Evolutionary conservation across 2,329 filamentous ascomycete species (phyloP).

Genomic region (Colletotrichum navitas): DNA sequence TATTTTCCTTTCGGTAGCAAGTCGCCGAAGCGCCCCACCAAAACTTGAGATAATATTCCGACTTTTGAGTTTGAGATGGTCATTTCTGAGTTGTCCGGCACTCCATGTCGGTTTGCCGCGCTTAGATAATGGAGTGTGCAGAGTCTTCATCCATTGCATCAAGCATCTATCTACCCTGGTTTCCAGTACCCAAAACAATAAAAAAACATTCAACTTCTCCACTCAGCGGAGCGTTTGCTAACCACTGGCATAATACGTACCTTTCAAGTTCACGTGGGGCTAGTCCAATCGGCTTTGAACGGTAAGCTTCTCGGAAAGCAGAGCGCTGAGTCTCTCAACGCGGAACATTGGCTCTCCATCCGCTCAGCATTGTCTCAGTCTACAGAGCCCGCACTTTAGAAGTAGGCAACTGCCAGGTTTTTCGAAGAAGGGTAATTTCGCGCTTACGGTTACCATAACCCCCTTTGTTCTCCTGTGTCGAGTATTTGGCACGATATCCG

Average conservation of each 20-base stretch:
- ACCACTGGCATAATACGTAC: not conserved
- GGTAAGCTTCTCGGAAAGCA: not conserved
- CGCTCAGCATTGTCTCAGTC: not conserved
- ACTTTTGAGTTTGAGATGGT: not conserved
- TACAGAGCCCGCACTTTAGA: not conserved
- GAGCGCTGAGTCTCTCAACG: not conserved
- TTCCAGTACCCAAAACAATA: not conserved
- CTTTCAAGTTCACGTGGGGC: not conserved
- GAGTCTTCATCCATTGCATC: not conserved
- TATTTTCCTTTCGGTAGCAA: not conserved
- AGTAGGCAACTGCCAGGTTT: not conserved
- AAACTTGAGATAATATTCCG: not conserved
- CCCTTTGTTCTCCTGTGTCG: too few relatives aligned
- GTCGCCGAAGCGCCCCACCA: not conserved
- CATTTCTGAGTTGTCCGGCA: not conserved
- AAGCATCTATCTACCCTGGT: not conserved
- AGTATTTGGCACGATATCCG: too few relatives aligned
- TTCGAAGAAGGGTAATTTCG: not conserved
- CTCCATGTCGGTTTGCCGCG: too few relatives aligned
- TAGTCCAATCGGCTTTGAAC: not conserved
- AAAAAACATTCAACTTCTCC: not conserved
- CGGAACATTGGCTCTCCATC: not conserved
- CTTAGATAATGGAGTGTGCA: too few relatives aligned
- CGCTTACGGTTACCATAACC: not conserved
- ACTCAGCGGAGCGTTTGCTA: not conserved